A percentile compares a stretch with the other conserved stretches of the same genome.
Evolutionary conservation across 345 rosid species (phyloP).

Genomic region (Atalantia buxifolia): DNA sequence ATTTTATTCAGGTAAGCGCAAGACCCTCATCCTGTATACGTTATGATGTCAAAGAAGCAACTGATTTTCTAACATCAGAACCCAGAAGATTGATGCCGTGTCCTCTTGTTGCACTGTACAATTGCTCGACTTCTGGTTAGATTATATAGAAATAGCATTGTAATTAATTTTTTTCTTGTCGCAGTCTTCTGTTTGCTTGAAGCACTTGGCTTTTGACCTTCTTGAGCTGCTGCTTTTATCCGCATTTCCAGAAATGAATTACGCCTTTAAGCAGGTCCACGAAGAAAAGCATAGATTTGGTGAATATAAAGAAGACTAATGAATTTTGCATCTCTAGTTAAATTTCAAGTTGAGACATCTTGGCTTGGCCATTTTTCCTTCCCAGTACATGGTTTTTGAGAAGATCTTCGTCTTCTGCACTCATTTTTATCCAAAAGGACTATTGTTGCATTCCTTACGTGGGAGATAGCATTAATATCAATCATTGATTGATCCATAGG

Average conservation of each 20-base stretch:
- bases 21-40: background rate
- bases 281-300: slow-evolving; percentile 78
- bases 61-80: background rate
- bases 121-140: background rate
- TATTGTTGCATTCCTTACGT: background rate
- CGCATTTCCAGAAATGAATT: slow-evolving; percentile 76
- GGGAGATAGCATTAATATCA: slow-evolving; percentile 3
- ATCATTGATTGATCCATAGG: slow-evolving; percentile 10
- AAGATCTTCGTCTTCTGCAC: background rate
- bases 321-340: background rate
- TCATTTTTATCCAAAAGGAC: slow-evolving; percentile 1
- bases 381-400: slow-evolving; percentile 12
- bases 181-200: slow-evolving; percentile 83
- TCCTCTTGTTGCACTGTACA: background rate
- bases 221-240: slow-evolving; percentile 70
- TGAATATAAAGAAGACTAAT: slow-evolving; percentile 40
- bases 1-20: slow-evolving; percentile 80
- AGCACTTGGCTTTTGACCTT: slow-evolving; percentile 72
- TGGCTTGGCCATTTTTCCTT: background rate
- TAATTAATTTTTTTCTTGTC: slow-evolving; percentile 3
- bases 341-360: background rate
- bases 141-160: background rate
- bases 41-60: background rate
- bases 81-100: background rate
- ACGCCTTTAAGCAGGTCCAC: slow-evolving; percentile 56